These are phyloP conservation scores for Arthrinium phaeospermum DNA, from an alignment of 2,329 filamentous ascomycete species.

Conservation along the genomic window DNA sequence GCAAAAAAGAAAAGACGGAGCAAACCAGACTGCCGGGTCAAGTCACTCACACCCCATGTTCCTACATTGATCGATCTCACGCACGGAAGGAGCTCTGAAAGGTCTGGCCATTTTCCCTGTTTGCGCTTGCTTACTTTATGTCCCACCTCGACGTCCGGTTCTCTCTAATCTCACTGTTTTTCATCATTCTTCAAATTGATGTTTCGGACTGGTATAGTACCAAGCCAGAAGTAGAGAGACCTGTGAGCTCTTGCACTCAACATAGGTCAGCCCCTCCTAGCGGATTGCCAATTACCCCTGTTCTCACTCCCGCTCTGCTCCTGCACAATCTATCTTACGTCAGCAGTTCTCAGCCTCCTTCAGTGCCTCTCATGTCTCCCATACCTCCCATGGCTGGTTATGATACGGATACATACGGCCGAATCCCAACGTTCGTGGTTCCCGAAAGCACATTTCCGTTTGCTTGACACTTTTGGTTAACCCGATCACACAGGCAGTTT, in stretches of 20 bases:
- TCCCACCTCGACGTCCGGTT: neutral
- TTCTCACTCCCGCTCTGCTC: neutral
- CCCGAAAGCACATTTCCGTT: no score
- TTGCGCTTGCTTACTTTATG: neutral
- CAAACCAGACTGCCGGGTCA: neutral
- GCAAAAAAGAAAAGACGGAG: neutral
- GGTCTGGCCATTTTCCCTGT: neutral
- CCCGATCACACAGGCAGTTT: neutral
- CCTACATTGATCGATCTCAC: neutral
- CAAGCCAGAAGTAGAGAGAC: neutral
- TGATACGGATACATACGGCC: slow-evolving; percentile 1
- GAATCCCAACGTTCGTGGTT: neutral
- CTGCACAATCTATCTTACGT: neutral
- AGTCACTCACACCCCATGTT: neutral
- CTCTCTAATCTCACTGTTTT: neutral
- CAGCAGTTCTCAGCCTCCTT: neutral
- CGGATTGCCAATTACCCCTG: neutral
- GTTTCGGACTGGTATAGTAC: neutral
- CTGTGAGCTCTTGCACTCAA: neutral
- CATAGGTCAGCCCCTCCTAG: neutral
- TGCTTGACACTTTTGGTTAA: neutral
- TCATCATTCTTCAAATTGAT: no score
- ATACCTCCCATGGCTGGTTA: neutral
- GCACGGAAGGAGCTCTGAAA: neutral
- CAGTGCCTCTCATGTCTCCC: neutral